A percentile compares a stretch with the other conserved stretches of the same genome.
These are phyloP conservation scores for Hymenoscyphus occultus DNA, from an alignment of 2,329 filamentous ascomycete species.

Conservation along the genomic window DNA sequence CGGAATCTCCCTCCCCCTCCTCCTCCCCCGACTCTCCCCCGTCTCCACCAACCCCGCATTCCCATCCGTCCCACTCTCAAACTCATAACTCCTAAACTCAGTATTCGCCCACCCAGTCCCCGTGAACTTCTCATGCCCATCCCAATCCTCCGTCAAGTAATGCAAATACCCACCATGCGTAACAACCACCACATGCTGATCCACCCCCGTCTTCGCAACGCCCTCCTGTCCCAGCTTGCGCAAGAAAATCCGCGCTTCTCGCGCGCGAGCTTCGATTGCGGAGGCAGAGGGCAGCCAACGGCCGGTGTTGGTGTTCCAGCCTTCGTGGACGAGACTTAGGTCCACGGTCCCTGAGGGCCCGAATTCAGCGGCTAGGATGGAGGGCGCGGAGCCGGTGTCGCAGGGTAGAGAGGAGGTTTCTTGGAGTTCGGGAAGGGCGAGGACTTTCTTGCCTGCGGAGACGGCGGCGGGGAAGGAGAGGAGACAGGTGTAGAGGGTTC, in stretches of 20 bases:
- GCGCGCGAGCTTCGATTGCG: constrained; percentile 41
- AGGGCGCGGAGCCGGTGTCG: constrained; percentile 65
- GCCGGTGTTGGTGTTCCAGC: constrained; percentile 68
- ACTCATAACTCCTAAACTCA: constrained; percentile 32
- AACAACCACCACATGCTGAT: constrained; percentile 69
- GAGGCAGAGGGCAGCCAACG: constrained; percentile 19
- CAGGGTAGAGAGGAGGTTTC: constrained; percentile 74
- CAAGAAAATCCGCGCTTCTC: constrained; percentile 58
- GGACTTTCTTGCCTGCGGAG: constrained; percentile 42
- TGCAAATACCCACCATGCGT: constrained; percentile 83
- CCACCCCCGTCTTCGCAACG: constrained; percentile 37
- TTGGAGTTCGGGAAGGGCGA: constrained; percentile 72
- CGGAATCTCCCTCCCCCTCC: constrained; percentile 26
- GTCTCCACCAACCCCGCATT: constrained; percentile 31
- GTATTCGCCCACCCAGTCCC: constrained; percentile 37
- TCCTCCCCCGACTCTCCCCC: constrained; percentile 27
- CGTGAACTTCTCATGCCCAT: constrained; percentile 42
- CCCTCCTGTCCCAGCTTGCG: constrained; percentile 38
- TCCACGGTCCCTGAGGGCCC: constrained; percentile 55
- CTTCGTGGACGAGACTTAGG: constrained; percentile 55
- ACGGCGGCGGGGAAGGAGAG: constrained; percentile 62
- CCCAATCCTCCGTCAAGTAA: constrained; percentile 80
- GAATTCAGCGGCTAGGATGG: constrained; percentile 59
- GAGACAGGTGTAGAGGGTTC: constrained; percentile 77
- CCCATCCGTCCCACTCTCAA: constrained; percentile 21